Evolutionary conservation across 2,329 filamentous ascomycete species (phyloP).

Genomic region (Colletotrichum costaricense): DNA sequence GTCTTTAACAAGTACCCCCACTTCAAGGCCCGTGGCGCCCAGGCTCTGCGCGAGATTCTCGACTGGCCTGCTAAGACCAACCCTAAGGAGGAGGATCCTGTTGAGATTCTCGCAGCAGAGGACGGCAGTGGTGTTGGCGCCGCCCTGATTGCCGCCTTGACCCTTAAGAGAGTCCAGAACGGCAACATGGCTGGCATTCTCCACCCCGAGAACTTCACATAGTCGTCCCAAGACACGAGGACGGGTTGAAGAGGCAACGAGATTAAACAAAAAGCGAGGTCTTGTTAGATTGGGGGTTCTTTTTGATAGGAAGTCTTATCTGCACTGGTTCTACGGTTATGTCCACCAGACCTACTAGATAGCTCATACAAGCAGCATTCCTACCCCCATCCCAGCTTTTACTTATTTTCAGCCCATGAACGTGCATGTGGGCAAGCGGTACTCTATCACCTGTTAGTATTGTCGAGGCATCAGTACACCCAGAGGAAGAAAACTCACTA

Average conservation of each 20-base stretch:
- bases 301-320: conserved; percentile 37
- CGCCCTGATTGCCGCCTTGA: conserved; percentile 86
- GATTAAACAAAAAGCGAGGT: conserved; percentile 11
- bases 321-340: conserved; percentile 14
- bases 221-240: conserved; percentile 25
- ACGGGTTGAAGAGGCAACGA: conserved; percentile 36
- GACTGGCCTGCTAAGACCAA: conserved; percentile 85
- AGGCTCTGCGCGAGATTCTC: conserved; percentile 92
- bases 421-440: conserved; percentile 79
- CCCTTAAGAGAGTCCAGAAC: conserved; percentile 71
- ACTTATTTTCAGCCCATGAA: conserved; percentile 69
- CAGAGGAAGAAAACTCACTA: conserved; percentile 56
- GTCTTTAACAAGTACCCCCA: conserved; percentile 99
- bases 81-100: conserved; percentile 82
- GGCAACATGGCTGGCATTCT: conserved; percentile 74
- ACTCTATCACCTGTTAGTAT: conserved; percentile 59
- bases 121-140: conserved; percentile 98
- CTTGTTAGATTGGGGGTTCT: conserved; percentile 38
- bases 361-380: conserved; percentile 18
- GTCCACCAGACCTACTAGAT: conserved; percentile 24
- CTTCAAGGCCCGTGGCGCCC: conserved; percentile 92
- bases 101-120: conserved; percentile 90
- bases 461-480: neutral
- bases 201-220: conserved; percentile 72
- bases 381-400: neutral